These are phyloP conservation scores for Dorcoceras hygrometricum DNA, from an alignment of 257 asterid genomes.

Conservation along the genomic window DNA sequence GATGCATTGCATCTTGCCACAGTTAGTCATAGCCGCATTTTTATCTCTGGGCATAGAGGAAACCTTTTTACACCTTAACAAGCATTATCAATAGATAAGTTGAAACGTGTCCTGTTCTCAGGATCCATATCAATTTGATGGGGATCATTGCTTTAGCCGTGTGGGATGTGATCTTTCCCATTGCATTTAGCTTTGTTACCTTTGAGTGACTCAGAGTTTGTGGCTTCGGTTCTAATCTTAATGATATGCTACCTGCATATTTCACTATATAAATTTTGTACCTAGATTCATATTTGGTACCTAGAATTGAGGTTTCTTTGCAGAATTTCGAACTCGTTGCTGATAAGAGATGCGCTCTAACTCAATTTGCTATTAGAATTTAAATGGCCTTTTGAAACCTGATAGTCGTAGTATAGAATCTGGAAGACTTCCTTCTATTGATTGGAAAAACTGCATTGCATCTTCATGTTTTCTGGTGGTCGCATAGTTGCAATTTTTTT, in stretches of 20 bases:
- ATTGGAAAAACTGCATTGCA: background rate
- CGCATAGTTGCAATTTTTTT: background rate
- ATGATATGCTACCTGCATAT: background rate
- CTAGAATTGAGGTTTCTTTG: background rate
- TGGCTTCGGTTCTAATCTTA: background rate
- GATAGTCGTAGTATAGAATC: background rate
- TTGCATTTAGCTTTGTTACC: background rate
- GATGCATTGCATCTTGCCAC: constrained; percentile 15
- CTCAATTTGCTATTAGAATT: background rate
- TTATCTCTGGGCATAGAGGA: background rate
- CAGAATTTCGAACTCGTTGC: background rate
- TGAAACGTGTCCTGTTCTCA: background rate
- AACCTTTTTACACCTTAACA: constrained; percentile 5
- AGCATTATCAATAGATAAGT: constrained; percentile 4
- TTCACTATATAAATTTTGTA: too few species aligned
- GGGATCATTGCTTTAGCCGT: background rate
- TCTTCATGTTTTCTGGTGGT: background rate
- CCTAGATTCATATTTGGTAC: too few species aligned
- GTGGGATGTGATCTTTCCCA: background rate
- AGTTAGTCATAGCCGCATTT: background rate
- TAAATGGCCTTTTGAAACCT: background rate
- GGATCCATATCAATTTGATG: constrained; percentile 1
- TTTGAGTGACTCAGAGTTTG: background rate
- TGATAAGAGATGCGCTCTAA: background rate
- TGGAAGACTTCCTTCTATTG: background rate